These are phyloP conservation scores for Fusarium ramigenum DNA, from an alignment of 2,329 filamentous ascomycete genomes.

Conservation along the genomic window DNA sequence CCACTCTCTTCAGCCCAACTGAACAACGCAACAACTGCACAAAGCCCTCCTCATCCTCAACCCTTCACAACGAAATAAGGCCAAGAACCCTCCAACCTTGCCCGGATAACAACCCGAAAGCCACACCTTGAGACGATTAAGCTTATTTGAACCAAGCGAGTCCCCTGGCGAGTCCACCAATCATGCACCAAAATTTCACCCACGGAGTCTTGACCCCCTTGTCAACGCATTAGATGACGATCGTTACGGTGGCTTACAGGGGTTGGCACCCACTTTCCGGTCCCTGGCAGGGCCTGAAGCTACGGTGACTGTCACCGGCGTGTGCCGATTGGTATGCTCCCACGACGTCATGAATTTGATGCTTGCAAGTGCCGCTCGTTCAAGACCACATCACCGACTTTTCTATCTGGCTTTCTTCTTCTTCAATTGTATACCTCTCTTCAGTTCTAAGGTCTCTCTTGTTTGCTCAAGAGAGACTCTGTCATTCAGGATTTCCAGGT, in stretches of 20 bases:
- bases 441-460: neutral
- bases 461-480: neutral
- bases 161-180: constrained; percentile 1
- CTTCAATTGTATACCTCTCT: neutral
- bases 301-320: constrained; percentile 15
- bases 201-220: constrained; percentile 1
- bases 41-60: neutral
- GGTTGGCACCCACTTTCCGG: constrained; percentile 9
- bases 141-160: constrained; percentile 11
- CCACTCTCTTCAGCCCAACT: neutral
- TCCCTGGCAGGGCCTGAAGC: constrained; percentile 3
- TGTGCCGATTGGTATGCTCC: constrained; percentile 18
- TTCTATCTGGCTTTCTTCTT: neutral
- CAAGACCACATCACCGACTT: constrained; percentile 3
- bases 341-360: neutral
- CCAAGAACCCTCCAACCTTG: neutral
- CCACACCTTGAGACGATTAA: constrained; percentile 25
- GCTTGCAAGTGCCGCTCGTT: constrained; percentile 4
- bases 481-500: neutral
- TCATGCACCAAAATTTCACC: neutral
- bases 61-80: neutral
- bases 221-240: constrained; percentile 6
- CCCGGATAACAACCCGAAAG: constrained; percentile 10
- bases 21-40: neutral
- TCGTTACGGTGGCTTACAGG: neutral